Conservation (phyloP, 495 filamentous ascomycete species). For the Lentithecium fluviatile region DNA sequence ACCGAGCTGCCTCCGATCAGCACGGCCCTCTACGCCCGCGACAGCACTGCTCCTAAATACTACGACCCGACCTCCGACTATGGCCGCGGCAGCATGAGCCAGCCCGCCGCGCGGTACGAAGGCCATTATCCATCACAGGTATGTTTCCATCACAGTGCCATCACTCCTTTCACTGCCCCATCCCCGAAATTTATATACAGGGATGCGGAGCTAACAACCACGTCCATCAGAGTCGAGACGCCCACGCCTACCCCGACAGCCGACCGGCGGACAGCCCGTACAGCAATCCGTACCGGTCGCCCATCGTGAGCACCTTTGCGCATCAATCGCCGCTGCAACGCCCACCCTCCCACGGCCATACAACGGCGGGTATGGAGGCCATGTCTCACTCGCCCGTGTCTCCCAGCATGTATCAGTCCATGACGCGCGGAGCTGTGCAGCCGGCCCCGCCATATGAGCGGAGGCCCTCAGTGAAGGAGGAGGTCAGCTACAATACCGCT, state of each 20-base stretch:
- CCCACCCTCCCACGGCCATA: slow-evolving; percentile 23
- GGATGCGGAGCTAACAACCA: slow-evolving; percentile 23
- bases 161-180: neutral
- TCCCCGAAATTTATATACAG: slow-evolving; percentile 1
- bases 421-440: slow-evolving; percentile 34
- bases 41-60: slow-evolving; percentile 44
- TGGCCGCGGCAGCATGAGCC: slow-evolving; percentile 35
- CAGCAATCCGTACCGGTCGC: slow-evolving; percentile 28
- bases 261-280: slow-evolving; percentile 30
- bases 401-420: slow-evolving; percentile 30
- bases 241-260: slow-evolving; percentile 34
- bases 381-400: slow-evolving; percentile 38
- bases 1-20: slow-evolving; percentile 41
- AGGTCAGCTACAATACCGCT: slow-evolving; percentile 18
- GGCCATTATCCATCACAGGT: slow-evolving; percentile 45
- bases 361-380: slow-evolving; percentile 30
- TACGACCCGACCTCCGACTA: slow-evolving; percentile 52
- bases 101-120: slow-evolving; percentile 38
- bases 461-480: slow-evolving; percentile 27
- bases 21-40: slow-evolving; percentile 34
- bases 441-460: slow-evolving; percentile 27
- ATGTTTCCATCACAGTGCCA: slow-evolving; percentile 4
- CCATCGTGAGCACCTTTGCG: slow-evolving; percentile 27
- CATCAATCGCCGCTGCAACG: slow-evolving; percentile 35
- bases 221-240: slow-evolving; percentile 30